Percentiles rank a stretch among this genome's conserved stretches.
Conservation (phyloP, 164 flowering plant species). For the Stephania yunnanensis region DNA sequence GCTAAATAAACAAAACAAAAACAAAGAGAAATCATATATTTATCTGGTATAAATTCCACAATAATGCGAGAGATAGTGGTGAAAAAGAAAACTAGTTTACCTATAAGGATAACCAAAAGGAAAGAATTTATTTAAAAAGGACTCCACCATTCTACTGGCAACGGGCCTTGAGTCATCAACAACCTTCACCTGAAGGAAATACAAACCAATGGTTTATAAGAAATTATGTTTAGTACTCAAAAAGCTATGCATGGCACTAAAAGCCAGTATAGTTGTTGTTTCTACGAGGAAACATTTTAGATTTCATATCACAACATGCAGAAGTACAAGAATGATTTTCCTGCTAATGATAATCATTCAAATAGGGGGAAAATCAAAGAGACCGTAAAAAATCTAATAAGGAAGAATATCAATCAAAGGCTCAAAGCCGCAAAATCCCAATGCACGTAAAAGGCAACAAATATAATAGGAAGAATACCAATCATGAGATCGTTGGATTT, state of each 20-base stretch:
- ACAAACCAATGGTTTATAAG: neutral
- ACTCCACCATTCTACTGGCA: conserved; percentile 45
- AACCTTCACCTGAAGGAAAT: conserved; percentile 44
- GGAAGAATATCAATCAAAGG: too few relatives aligned
- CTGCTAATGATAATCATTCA: too few relatives aligned
- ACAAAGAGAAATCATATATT: neutral
- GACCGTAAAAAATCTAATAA: too few relatives aligned
- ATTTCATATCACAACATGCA: too few relatives aligned
- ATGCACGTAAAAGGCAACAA: too few relatives aligned
- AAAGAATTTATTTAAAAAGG: conserved; percentile 78
- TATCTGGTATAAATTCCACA: neutral
- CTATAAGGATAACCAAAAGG: conserved; percentile 97
- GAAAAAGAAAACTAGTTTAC: conserved; percentile 23
- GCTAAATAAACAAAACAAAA: conserved; percentile 37
- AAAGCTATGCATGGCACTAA: neutral
- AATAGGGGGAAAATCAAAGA: too few relatives aligned
- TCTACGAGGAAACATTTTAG: too few relatives aligned
- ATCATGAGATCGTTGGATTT: too few relatives aligned
- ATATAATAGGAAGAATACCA: too few relatives aligned
- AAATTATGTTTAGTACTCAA: neutral
- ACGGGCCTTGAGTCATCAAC: conserved; percentile 67
- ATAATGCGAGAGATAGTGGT: neutral
- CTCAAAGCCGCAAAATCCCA: too few relatives aligned
- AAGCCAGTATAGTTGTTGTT: neutral
- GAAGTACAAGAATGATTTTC: too few relatives aligned